Evolutionary conservation across 768 basidiomycete species (phyloP).

Genomic region (Phanerochaete sordida): DNA sequence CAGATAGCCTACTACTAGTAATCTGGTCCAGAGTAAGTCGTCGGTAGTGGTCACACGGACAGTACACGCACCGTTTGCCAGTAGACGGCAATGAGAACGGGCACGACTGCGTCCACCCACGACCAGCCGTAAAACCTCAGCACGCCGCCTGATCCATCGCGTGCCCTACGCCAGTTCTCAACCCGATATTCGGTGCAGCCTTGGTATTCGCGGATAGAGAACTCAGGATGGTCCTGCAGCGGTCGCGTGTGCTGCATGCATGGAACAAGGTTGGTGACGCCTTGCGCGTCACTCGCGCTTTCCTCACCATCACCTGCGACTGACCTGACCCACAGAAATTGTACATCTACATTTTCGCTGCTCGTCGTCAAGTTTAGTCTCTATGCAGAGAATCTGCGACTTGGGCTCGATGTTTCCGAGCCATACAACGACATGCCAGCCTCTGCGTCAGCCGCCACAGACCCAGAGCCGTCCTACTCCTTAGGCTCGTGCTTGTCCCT

Average conservation of each 20-base stretch:
- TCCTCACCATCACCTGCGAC: background rate
- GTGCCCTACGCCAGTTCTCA: conserved; percentile 46
- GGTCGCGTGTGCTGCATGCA: conserved; percentile 37
- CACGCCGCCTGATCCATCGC: conserved; percentile 35
- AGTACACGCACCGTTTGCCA: conserved; percentile 15
- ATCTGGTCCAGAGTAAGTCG: background rate
- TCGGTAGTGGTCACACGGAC: background rate
- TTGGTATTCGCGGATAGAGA: conserved; percentile 41
- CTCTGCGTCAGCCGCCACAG: background rate
- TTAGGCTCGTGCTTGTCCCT: too few species aligned
- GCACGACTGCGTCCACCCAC: conserved; percentile 35
- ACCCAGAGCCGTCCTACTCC: too few species aligned
- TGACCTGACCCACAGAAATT: too few species aligned
- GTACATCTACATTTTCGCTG: too few species aligned
- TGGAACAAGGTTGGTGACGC: conserved; percentile 5
- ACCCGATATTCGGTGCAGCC: conserved; percentile 60
- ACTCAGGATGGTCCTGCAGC: conserved; percentile 45
- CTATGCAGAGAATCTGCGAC: too few species aligned
- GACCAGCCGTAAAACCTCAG: conserved; percentile 29
- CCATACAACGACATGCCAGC: background rate
- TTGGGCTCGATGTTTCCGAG: too few species aligned
- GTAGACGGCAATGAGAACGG: conserved; percentile 16
- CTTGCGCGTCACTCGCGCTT: background rate
- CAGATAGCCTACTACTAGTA: background rate
- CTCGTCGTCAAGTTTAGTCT: too few species aligned